Conservation (phyloP, 331 rosid species). For the Telfairia occidentalis region DNA sequence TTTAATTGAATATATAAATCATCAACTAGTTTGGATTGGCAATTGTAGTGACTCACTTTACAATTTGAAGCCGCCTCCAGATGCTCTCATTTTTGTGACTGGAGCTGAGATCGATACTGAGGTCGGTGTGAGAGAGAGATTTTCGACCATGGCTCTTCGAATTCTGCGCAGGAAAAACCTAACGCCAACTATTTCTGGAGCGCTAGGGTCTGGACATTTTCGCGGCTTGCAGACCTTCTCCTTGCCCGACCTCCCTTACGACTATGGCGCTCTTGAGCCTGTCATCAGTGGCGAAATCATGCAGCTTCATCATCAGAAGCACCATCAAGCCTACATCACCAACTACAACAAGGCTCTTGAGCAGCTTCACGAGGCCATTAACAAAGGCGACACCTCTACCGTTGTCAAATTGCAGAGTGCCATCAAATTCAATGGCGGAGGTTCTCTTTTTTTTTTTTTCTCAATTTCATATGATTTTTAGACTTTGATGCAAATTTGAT, state of each 20-base stretch:
- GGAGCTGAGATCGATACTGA: not conserved
- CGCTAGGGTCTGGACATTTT: conserved; percentile 18
- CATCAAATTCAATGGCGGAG: conserved; percentile 99
- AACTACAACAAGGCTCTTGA: conserved; percentile 90
- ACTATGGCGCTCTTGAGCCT: conserved; percentile 82
- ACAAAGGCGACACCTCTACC: conserved; percentile 47
- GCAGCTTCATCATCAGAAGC: conserved; percentile 94
- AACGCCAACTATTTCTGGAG: conserved; percentile 13
- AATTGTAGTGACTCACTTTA: not conserved
- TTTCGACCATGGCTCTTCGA: conserved; percentile 19
- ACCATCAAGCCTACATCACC: conserved; percentile 83
- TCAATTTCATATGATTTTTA: not conserved
- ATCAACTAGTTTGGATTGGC: no score
- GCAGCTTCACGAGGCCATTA: conserved; percentile 55
- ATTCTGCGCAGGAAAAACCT: conserved; percentile 10
- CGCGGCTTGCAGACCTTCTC: conserved; percentile 64
- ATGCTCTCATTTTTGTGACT: not conserved
- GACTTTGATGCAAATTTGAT: not conserved
- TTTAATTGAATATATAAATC: no score
- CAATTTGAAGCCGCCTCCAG: not conserved
- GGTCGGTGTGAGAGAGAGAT: not conserved
- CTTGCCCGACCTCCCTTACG: conserved; percentile 81
- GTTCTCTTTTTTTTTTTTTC: conserved; percentile 9
- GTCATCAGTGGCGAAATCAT: conserved; percentile 83
- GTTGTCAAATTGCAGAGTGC: conserved; percentile 80